A percentile compares a stretch with the other conserved stretches of the same genome.
phyloP scores from a whole-genome alignment of 495 filamentous ascomycete genomes.

The Penicillium cinerascens region DNA sequence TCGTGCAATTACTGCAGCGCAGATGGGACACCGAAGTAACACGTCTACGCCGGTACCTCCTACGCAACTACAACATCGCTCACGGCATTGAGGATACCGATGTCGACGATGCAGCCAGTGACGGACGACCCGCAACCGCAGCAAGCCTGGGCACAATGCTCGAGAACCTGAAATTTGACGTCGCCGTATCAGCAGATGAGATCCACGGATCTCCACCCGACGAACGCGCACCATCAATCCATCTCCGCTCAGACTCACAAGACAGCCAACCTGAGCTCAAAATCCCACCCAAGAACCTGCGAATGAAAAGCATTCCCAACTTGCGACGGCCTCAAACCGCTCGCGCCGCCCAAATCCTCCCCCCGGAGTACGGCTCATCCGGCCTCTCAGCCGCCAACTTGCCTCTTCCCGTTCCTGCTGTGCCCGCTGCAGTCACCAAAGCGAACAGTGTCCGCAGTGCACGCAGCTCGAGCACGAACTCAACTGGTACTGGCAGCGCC shows the following conservation, averaged over 20 bases:
- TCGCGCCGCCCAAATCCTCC: conserved; percentile 18
- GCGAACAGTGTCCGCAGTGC: conserved; percentile 40
- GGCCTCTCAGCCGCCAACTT: conserved; percentile 24
- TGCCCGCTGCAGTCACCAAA: conserved; percentile 30
- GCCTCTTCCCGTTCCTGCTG: conserved; percentile 36
- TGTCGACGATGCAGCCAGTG: conserved; percentile 31
- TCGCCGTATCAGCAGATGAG: conserved; percentile 36
- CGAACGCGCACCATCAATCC: conserved; percentile 10
- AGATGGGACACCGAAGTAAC: conserved; percentile 61
- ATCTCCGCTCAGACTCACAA: conserved; percentile 1
- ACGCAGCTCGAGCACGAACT: conserved; percentile 41
- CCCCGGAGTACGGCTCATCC: conserved; percentile 26
- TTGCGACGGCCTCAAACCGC: conserved; percentile 28
- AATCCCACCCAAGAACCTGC: background rate
- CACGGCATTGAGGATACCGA: conserved; percentile 36
- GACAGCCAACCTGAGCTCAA: conserved; percentile 1
- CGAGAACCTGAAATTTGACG: conserved; percentile 38
- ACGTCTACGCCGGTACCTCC: conserved; percentile 55
- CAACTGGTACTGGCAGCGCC: conserved; percentile 37
- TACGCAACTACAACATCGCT: conserved; percentile 58
- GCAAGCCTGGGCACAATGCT: conserved; percentile 40
- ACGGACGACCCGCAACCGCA: conserved; percentile 38
- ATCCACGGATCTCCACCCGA: conserved; percentile 22
- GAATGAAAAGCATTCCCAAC: conserved; percentile 15
- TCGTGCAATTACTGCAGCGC: conserved; percentile 53